Evolutionary conservation across 1,139 yeast species (phyloP), one percentile per base, ranked within the genome.

Genomic region (Pichia sp.): DNA sequence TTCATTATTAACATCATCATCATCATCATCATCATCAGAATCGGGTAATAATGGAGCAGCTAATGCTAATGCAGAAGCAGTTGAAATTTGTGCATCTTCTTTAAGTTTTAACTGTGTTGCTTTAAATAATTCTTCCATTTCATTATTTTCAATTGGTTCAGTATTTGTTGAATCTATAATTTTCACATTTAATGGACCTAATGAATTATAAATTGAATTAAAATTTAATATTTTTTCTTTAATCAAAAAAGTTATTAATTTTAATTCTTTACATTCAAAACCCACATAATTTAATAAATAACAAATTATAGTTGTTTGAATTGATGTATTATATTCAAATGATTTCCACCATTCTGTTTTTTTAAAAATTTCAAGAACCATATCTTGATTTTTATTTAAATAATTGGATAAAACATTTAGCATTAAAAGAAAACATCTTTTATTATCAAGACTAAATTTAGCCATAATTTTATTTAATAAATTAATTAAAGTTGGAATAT

Each of bases 11-110:
- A 11, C 5, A 4, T n/a, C 20, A n/a, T 20, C 21, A 16, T n/a
- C 15, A 14, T 34, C 33, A 20, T 49, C 55, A 6, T 53, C 63
- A 14, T 70, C 76, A 6, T 72, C 83, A 15, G 76, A 82, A 19
- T 81, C 94, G 38, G 79, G 81, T 6, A 72, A 69, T 36, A 89
- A 65, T 1, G 96, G 95, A 6, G 94, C 93, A 3, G 96, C 95
- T 51, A 87, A 61, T 0, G 96, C 93, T 40, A 89, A 64, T 0
- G 95, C 95, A 47, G 83, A 84, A 0, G 87, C 83, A 21, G 77
- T 74, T 0, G 93, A 83, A 47, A 70, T 68, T 51, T 72, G 69
- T 0, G 83, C 79, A 43, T 78, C 73, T 14, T 76, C 76, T n/a
- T 80, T 79, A 51, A 83, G 58, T 19, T 72, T 68, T 22, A 67